Evolutionary conservation across 805 yeast species (phyloP).

Genomic region (Metschnikowia gruessii): DNA sequence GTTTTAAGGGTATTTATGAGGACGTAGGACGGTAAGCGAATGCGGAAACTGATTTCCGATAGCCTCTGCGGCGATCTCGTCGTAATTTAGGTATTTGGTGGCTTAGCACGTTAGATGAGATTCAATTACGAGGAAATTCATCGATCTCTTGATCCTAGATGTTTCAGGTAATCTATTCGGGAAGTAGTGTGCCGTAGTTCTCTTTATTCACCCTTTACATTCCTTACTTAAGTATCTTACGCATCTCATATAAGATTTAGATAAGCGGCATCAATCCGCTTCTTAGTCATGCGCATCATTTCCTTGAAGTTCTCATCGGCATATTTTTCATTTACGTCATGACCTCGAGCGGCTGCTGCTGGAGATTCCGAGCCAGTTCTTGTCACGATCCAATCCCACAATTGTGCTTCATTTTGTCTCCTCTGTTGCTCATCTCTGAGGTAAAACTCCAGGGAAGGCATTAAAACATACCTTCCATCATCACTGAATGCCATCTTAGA

Average conservation of each 20-base stretch:
- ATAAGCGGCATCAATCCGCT: constrained; percentile 16
- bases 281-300: constrained; percentile 17
- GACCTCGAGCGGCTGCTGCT: not conserved
- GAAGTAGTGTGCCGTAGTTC: no score
- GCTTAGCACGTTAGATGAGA: no score
- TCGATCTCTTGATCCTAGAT: no score
- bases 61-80: no score
- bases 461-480: constrained; percentile 3
- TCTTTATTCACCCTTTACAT: not conserved
- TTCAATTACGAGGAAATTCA: no score
- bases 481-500: not conserved
- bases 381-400: constrained; percentile 20
- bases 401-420: constrained; percentile 9
- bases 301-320: constrained; percentile 15
- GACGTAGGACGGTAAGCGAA: no score
- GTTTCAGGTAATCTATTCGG: no score
- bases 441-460: constrained; percentile 15
- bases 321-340: not conserved
- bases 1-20: no score
- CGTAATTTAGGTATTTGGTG: no score
- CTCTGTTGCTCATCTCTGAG: constrained; percentile 7
- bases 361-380: constrained; percentile 9
- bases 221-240: not conserved
- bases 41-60: no score
- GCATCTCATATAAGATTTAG: constrained; percentile 3